Conservation (phyloP, 2,329 filamentous ascomycete genomes). For the Clonostachys byssicola region DNA sequence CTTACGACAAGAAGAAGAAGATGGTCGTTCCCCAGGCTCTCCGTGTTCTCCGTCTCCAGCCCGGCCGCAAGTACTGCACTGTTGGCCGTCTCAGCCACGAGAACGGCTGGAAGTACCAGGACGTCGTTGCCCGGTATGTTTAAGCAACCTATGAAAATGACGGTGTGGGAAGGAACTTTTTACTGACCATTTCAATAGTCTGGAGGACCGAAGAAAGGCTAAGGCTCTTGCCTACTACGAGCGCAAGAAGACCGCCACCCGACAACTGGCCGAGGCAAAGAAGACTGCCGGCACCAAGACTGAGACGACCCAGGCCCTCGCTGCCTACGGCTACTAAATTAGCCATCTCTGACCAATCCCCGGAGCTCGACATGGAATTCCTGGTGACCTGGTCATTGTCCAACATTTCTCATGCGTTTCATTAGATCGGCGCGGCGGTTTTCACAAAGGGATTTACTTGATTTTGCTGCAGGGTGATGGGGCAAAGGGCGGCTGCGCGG, state of each 20-base stretch:
- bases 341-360: constrained; percentile 20
- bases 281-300: constrained; percentile 83
- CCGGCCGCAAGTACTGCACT: constrained; percentile 99
- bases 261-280: constrained; percentile 89
- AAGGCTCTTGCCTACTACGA: constrained; percentile 99
- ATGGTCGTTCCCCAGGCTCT: constrained; percentile 98
- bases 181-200: constrained; percentile 46
- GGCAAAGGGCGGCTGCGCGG: neutral
- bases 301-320: constrained; percentile 85
- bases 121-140: constrained; percentile 93
- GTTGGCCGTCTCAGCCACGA: constrained; percentile 97
- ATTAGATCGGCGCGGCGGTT: constrained; percentile 52
- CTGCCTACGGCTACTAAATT: constrained; percentile 83
- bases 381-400: constrained; percentile 23
- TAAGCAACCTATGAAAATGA: neutral
- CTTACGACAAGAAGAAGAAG: constrained; percentile 99
- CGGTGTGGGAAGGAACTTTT: no score
- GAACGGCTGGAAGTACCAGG: constrained; percentile 99
- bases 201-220: constrained; percentile 99
- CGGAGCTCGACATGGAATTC: constrained; percentile 21
- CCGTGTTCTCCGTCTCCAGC: constrained; percentile 93
- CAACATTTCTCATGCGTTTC: constrained; percentile 44
- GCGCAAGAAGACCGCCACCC: constrained; percentile 95
- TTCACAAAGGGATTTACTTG: constrained; percentile 39
- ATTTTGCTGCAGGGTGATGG: constrained; percentile 21